phyloP scores from a whole-genome alignment of 345 rosid species.

The Eucalyptus albens region DNA sequence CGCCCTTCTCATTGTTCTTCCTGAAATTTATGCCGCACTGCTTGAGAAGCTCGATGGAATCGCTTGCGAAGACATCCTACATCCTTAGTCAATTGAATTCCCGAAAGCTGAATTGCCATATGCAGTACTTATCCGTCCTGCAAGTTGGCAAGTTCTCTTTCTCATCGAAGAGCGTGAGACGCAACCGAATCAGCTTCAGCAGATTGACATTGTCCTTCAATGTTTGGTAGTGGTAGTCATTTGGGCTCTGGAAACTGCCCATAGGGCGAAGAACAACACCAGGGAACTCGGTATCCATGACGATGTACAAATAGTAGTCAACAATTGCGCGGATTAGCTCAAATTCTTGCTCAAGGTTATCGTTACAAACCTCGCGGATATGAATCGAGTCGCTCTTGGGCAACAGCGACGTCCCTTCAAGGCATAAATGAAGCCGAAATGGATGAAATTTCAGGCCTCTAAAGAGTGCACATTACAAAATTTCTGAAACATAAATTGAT shows the following conservation, averaged over 20 bases:
- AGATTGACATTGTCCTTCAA: constrained; percentile 61
- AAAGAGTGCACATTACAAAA: no score
- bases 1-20: constrained; percentile 47
- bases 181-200: constrained; percentile 69
- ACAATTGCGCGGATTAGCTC: neutral
- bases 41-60: constrained; percentile 57
- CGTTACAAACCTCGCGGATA: neutral
- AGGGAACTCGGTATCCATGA: neutral
- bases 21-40: constrained; percentile 64
- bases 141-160: constrained; percentile 66
- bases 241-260: neutral
- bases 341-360: neutral
- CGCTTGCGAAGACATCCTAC: constrained; percentile 55
- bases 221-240: neutral
- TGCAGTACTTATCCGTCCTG: constrained; percentile 50
- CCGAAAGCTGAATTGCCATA: constrained; percentile 79
- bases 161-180: constrained; percentile 67
- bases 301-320: neutral
- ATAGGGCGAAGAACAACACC: neutral
- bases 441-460: neutral
- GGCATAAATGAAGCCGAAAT: neutral
- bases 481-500: no score
- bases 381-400: neutral
- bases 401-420: neutral
- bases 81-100: constrained; percentile 48